These are phyloP conservation scores for Penicillium sclerotigenum DNA, from an alignment of 2,329 filamentous ascomycete species.

Conservation along the genomic window DNA sequence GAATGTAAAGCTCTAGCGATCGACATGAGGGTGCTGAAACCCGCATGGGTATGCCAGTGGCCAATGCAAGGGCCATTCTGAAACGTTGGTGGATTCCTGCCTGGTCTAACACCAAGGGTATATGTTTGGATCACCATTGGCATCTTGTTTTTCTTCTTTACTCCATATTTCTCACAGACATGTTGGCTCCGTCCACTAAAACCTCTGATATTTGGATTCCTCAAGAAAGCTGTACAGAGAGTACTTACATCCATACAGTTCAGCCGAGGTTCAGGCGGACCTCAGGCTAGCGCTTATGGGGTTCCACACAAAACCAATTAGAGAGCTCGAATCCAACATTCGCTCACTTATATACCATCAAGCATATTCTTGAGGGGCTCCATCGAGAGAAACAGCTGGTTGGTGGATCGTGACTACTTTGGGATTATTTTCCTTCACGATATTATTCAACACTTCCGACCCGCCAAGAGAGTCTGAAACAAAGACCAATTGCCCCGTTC, in stretches of 20 bases:
- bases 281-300: background rate
- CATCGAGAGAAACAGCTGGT: conserved; percentile 1
- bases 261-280: background rate
- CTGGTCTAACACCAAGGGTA: background rate
- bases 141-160: background rate
- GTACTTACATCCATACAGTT: background rate
- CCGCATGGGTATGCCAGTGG: conserved; percentile 4
- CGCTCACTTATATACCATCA: background rate
- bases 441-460: background rate
- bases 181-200: background rate
- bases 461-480: background rate
- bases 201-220: background rate
- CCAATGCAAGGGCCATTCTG: conserved; percentile 20
- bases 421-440: background rate
- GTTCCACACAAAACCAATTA: conserved; percentile 1
- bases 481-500: background rate
- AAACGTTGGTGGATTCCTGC: conserved; percentile 22
- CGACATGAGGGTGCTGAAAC: conserved; percentile 19
- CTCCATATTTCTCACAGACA: background rate
- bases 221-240: background rate
- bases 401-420: conserved; percentile 10
- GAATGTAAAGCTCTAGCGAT: conserved; percentile 18
- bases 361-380: background rate
- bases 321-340: background rate
- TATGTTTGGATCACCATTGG: background rate